These are phyloP conservation scores for Ceratocystis papillata DNA, from an alignment of 2,329 filamentous ascomycete genomes.

Conservation along the genomic window DNA sequence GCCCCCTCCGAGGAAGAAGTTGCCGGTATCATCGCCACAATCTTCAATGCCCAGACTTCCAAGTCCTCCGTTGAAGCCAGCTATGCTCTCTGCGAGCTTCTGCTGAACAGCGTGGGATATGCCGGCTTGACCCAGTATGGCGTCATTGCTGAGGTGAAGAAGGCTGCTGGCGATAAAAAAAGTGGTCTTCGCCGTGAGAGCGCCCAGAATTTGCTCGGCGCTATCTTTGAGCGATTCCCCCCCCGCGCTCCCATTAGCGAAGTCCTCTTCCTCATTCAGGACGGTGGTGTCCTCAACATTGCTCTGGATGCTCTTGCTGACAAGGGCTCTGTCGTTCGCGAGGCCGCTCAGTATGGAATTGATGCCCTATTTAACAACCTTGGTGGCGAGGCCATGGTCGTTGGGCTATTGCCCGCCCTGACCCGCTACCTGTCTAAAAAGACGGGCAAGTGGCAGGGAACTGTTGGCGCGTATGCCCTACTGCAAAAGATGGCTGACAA, in stretches of 20 bases:
- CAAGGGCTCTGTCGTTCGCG: conserved; percentile 77
- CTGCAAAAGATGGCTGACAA: conserved; percentile 92
- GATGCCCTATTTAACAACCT: conserved; percentile 76
- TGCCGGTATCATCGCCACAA: conserved; percentile 50
- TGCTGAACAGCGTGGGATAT: conserved; percentile 45
- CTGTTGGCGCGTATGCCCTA: conserved; percentile 72
- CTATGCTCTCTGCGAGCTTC: conserved; percentile 50
- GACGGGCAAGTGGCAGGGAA: conserved; percentile 95
- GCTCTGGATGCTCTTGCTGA: conserved; percentile 81
- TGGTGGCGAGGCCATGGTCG: conserved; percentile 69
- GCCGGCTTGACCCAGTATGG: conserved; percentile 44
- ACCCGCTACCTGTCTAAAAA: conserved; percentile 65
- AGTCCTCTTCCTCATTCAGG: conserved; percentile 69
- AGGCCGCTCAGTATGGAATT: conserved; percentile 86
- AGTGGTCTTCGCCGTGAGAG: conserved; percentile 74
- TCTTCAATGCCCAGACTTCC: conserved; percentile 60
- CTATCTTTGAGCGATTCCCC: conserved; percentile 83
- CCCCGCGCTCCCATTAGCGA: conserved; percentile 67
- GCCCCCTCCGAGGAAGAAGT: conserved; percentile 58
- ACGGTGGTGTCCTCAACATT: conserved; percentile 58
- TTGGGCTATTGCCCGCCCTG: conserved; percentile 68
- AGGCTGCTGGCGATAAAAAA: conserved; percentile 90
- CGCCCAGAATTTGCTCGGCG: conserved; percentile 87
- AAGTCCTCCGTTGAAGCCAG: conserved; percentile 55
- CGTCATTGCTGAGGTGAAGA: conserved; percentile 46